A percentile compares a stretch with the other conserved stretches of the same genome.
Evolutionary conservation across 2,329 filamentous ascomycete species (phyloP).

Genomic region (Pleoardoris graminearum): DNA sequence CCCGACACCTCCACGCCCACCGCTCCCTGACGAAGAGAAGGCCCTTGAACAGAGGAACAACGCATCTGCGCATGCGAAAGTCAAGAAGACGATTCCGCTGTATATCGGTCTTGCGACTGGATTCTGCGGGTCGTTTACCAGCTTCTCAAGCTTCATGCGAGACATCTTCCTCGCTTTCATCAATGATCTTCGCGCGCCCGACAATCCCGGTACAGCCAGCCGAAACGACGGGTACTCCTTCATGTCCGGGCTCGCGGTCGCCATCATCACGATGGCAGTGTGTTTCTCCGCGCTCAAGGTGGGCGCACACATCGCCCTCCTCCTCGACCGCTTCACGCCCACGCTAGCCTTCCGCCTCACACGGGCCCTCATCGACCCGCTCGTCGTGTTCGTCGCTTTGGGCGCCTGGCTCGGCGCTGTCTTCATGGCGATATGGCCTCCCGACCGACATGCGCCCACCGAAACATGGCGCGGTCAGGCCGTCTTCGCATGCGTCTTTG

Average conservation of each 20-base stretch:
- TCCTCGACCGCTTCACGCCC: constrained; percentile 61
- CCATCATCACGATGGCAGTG: constrained; percentile 72
- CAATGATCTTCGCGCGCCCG: constrained; percentile 67
- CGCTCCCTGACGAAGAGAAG: constrained; percentile 45
- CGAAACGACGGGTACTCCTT: constrained; percentile 76
- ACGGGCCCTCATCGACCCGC: constrained; percentile 65
- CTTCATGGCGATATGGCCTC: constrained; percentile 71
- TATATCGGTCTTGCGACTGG: constrained; percentile 86
- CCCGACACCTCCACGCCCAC: constrained; percentile 25
- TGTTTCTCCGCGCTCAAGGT: constrained; percentile 70
- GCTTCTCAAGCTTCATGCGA: constrained; percentile 82
- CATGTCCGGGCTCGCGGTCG: constrained; percentile 75
- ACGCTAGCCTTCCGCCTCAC: constrained; percentile 61
- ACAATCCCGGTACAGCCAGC: constrained; percentile 44
- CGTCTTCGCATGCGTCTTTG: constrained; percentile 78
- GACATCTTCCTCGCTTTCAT: constrained; percentile 79
- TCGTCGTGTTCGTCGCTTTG: constrained; percentile 66
- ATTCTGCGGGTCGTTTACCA: constrained; percentile 88
- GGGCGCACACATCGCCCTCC: constrained; percentile 75
- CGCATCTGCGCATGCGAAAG: constrained; percentile 47
- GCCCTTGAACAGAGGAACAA: constrained; percentile 46
- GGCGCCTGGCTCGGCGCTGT: constrained; percentile 79
- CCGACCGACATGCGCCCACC: constrained; percentile 52
- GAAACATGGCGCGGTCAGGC: constrained; percentile 75
- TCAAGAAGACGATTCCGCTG: constrained; percentile 83